These are phyloP conservation scores for Didymella keratinophila DNA, from an alignment of 2,329 filamentous ascomycete genomes.

Conservation along the genomic window DNA sequence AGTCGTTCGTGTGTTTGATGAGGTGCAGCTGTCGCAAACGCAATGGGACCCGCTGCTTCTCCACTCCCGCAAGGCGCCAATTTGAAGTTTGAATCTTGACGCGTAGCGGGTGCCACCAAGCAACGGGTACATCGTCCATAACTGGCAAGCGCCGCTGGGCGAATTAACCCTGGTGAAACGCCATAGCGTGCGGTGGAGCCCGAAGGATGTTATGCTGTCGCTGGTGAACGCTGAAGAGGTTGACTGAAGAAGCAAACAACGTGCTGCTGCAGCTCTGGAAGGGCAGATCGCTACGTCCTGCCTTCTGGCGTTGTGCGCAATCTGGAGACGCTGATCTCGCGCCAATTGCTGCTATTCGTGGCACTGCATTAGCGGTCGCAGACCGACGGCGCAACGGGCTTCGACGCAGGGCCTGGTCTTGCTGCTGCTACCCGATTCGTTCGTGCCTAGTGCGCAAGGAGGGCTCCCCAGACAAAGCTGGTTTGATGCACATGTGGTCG, in stretches of 20 bases:
- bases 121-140: constrained; percentile 27
- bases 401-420: constrained; percentile 32
- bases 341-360: constrained; percentile 20
- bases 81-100: constrained; percentile 23
- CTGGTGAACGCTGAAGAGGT: background rate
- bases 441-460: constrained; percentile 22
- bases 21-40: constrained; percentile 29
- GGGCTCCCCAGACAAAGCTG: constrained; percentile 31
- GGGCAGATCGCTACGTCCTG: constrained; percentile 4
- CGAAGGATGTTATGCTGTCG: constrained; percentile 1
- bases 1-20: constrained; percentile 42
- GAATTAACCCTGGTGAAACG: constrained; percentile 29
- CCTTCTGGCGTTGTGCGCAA: constrained; percentile 1
- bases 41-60: constrained; percentile 21
- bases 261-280: background rate
- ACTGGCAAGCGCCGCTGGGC: constrained; percentile 28
- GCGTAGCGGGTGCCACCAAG: constrained; percentile 28
- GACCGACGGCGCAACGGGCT: constrained; percentile 28
- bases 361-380: constrained; percentile 15
- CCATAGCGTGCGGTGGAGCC: constrained; percentile 19
- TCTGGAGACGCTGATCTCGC: constrained; percentile 16
- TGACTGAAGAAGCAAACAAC: background rate
- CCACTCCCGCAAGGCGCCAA: constrained; percentile 23
- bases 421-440: constrained; percentile 30
- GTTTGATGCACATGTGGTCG: constrained; percentile 26